Evolutionary conservation across 257 asterid genomes (phyloP), one percentile per base, ranked within the genome.

Genomic region (Plantago ovata): DNA sequence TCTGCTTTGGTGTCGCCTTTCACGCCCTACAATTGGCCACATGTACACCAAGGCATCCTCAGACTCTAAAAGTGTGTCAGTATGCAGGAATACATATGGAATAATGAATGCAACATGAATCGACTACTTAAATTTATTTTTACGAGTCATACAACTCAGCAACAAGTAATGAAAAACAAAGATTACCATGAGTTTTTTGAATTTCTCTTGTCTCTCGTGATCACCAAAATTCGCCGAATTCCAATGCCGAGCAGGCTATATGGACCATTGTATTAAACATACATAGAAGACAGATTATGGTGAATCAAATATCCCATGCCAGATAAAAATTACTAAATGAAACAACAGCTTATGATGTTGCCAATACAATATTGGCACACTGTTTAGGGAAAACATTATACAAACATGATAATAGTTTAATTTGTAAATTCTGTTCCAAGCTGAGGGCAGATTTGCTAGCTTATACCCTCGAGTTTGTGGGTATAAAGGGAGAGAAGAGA

Each of bases 11-110:
- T 43, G 0, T 89, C 86, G 71, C 92, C 92, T 77, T 89, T 93
- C 85, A 89, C 96, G 56, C 99, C 99, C 99, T 93, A 84, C 96
- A 93, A 82, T 81, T 79, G 89, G 96, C 94, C 49, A n/a, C n/a
- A n/a, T n/a, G n/a, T n/a, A n/a, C n/a, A 85, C 96, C 98, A 86
- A 81, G 28, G 87, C 96, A 93, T 79, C 89, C 94, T 93, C 97
- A 93, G 96, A 89, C 95, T 92, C 98, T 88, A 82, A 84, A 86
- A 79, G 70, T 57, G 97, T 78, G 96, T 89, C 68, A 87, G 96
- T 88, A 81, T 46, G 73, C 62, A 59, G 68, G 69, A 74, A 64
- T 46, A 70, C 54, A 58, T 58, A 45, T 46, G 43, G 38, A 58
- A 12, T 39, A 21, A 39, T 33, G 54, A 64, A 63, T 55, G 42